Evolutionary conservation across 2,329 filamentous ascomycete species (phyloP).

Genomic region (Paecilomyces niveus): DNA sequence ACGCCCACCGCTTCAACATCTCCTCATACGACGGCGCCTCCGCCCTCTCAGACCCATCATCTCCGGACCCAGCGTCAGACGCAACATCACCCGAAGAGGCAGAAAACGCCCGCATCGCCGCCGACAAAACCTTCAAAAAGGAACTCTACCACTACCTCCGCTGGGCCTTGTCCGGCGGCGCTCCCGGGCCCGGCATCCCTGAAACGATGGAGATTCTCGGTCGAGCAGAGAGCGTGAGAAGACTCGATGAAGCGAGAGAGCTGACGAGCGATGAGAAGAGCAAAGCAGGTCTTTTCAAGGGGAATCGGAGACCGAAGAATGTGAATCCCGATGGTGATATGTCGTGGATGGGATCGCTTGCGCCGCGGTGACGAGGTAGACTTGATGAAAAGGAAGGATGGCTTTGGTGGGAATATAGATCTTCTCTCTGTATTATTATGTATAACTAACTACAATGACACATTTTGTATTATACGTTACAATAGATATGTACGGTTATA

Average conservation of each 20-base stretch:
- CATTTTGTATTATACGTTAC: not conserved
- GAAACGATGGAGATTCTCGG: conserved; percentile 51
- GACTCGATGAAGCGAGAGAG: conserved; percentile 35
- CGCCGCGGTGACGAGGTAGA: conserved; percentile 8
- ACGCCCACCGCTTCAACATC: conserved; percentile 35
- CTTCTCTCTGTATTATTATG: not conserved
- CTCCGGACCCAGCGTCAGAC: not conserved
- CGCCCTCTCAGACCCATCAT: conserved; percentile 1
- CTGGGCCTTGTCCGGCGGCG: conserved; percentile 48
- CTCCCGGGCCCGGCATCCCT: conserved; percentile 47
- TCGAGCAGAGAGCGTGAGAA: conserved; percentile 41
- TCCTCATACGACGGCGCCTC: conserved; percentile 23
- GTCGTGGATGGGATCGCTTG: conserved; percentile 30
- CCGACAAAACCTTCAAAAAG: conserved; percentile 34
- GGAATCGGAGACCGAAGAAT: not conserved
- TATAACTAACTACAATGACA: conserved; percentile 1
- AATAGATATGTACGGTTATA: not conserved
- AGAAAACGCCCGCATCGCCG: conserved; percentile 17
- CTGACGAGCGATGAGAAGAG: conserved; percentile 15
- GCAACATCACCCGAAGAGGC: not conserved
- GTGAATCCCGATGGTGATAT: conserved; percentile 11
- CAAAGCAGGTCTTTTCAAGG: not conserved
- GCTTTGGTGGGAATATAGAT: not conserved
- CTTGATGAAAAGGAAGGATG: not conserved
- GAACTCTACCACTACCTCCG: conserved; percentile 50